These are phyloP conservation scores for Alternaria atra DNA, from an alignment of 2,329 filamentous ascomycete genomes.

Conservation along the genomic window DNA sequence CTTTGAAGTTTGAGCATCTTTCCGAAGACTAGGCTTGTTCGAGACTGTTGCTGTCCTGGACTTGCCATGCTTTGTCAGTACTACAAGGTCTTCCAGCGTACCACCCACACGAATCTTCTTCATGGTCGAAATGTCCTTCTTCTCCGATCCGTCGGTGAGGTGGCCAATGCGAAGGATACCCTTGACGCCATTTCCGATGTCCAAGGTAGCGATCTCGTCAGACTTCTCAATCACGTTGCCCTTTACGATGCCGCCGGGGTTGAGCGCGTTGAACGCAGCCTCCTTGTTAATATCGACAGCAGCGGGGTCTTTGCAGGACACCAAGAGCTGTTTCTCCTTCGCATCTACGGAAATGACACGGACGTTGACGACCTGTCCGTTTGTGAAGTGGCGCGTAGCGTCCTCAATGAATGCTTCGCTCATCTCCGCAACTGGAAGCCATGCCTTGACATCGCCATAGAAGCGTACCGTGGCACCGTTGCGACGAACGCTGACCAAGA, in stretches of 20 bases:
- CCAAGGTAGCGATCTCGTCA: conserved; percentile 65
- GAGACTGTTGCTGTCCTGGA: conserved; percentile 79
- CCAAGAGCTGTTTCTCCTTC: conserved; percentile 74
- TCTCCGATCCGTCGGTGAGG: conserved; percentile 81
- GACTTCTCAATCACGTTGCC: conserved; percentile 68
- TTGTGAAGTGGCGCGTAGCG: conserved; percentile 85
- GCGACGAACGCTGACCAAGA: conserved; percentile 80
- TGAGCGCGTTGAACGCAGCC: conserved; percentile 74
- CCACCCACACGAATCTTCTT: conserved; percentile 87
- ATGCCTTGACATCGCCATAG: conserved; percentile 83
- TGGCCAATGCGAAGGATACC: conserved; percentile 81
- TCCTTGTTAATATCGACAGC: conserved; percentile 81
- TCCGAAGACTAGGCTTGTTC: conserved; percentile 83
- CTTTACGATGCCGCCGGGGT: conserved; percentile 76
- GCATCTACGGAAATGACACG: conserved; percentile 84
- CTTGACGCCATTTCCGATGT: conserved; percentile 79
- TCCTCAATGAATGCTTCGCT: conserved; percentile 95
- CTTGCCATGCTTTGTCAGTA: conserved; percentile 84
- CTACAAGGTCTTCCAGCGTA: conserved; percentile 79
- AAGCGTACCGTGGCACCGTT: conserved; percentile 92
- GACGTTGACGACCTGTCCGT: conserved; percentile 90
- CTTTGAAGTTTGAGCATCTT: conserved; percentile 74
- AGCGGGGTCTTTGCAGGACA: conserved; percentile 91
- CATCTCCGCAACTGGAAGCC: conserved; percentile 95
- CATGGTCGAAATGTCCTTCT: conserved; percentile 78